These are phyloP conservation scores for Dothideomycetes sp. DNA, from an alignment of 2,329 filamentous ascomycete species.

Conservation along the genomic window DNA sequence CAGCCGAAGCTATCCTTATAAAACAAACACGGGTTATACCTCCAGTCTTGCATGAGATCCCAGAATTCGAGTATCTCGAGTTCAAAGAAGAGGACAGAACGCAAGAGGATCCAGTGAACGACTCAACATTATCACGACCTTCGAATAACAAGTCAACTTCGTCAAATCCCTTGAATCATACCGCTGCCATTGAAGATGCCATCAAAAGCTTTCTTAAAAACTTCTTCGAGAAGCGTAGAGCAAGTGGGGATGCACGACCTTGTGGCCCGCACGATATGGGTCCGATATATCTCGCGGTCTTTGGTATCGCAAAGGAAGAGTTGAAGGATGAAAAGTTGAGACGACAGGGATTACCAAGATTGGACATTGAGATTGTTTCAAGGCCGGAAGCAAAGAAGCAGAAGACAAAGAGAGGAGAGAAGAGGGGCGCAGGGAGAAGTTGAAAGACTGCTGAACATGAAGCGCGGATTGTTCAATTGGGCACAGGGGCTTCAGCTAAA, in stretches of 20 bases:
- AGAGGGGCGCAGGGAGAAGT: not conserved
- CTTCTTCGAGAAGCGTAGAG: conserved; percentile 16
- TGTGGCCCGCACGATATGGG: conserved; percentile 19
- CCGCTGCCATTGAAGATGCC: conserved; percentile 14
- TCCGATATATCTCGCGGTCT: conserved; percentile 14
- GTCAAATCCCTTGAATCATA: too few relatives aligned
- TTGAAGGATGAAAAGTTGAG: conserved; percentile 29
- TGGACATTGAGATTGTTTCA: not conserved
- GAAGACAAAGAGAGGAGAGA: not conserved
- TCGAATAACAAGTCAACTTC: too few relatives aligned
- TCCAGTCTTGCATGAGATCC: not conserved
- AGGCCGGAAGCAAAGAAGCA: not conserved
- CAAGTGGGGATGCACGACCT: conserved; percentile 15
- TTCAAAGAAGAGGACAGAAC: too few relatives aligned
- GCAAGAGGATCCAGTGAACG: too few relatives aligned
- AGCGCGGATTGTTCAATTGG: too few relatives aligned
- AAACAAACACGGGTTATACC: not conserved
- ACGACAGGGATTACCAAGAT: not conserved
- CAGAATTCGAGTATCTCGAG: not conserved
- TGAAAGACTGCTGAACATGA: too few relatives aligned
- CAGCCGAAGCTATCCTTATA: not conserved
- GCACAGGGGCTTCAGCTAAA: too few relatives aligned
- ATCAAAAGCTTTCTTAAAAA: conserved; percentile 9
- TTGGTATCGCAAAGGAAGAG: conserved; percentile 16
- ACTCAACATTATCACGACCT: too few relatives aligned